Base-by-base conservation (phyloP, 1,139 yeast species). In the Scheffersomyces illinoinensis region DNA sequence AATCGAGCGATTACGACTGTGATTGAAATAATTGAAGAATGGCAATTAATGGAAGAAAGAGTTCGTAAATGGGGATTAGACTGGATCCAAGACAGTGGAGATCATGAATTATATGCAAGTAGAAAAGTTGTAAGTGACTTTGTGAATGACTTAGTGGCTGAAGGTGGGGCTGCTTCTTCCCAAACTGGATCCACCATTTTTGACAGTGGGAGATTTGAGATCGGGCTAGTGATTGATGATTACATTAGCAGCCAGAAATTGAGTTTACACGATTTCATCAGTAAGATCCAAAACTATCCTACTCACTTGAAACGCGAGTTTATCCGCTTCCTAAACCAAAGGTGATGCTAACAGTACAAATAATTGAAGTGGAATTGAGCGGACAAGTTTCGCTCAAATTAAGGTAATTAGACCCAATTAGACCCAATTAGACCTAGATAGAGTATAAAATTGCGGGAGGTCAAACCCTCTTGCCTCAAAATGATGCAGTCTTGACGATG, bases 211-310 rank as follows among this genome's bases (percentile, higher is more conserved):
- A 26, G 58, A 7, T 48, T 63, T 53, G 62, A 61, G 53, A 50
- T 63, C 53, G 66, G 64, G 8, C 46, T 49, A 39, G 54, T 63
- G 5, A 61, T 65, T 47, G 68, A 65, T 55, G 61, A 57, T 21
- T 65, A 63, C 46, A 57, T 65, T 51, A 24, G 24, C 20, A 54
- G 65, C 39, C 63, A 63, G 43, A 60, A 61, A 52, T 21, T 54
- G 21, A 54, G 57, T 57, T 50, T 54, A 54, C 19, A 57, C 24
- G 62, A 56, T 43, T 59, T 65, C 43, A 59, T 59, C 17, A 56
- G 53, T 23, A 62, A 60, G 47, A 59, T 61, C 50, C 58, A 60
- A 23, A 58, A 48, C 10, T 63, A 58, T 56, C 66, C 65, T 7
- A 54, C 54, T 7, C 54, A 54, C 23, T 50, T 53, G 14, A 54